Percentiles rank a stretch among this genome's conserved stretches.
These are phyloP conservation scores for Begonia loranthoides DNA, from an alignment of 306 rosid species.

Conservation along the genomic window DNA sequence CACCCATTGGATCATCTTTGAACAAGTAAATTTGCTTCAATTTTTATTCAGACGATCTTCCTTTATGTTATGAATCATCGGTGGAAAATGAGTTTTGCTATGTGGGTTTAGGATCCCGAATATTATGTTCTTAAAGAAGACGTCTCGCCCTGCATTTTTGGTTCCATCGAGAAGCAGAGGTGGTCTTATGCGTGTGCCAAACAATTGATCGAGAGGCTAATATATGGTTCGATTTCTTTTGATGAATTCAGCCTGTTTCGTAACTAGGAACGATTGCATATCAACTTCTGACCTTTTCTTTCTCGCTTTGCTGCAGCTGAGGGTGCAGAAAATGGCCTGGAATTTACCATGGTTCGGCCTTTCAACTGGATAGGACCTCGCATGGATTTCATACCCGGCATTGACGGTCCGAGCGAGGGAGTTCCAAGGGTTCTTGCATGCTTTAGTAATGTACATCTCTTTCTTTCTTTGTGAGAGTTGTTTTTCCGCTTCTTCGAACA, in stretches of 20 bases:
- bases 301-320: conserved; percentile 38
- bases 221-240: conserved; percentile 44
- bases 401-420: conserved; percentile 95
- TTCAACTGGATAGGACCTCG: conserved; percentile 96
- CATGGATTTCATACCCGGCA: conserved; percentile 97
- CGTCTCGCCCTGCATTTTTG: conserved; percentile 82
- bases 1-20: too few relatives aligned
- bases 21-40: too few relatives aligned
- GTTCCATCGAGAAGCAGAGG: conserved; percentile 84
- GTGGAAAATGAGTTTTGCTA: background rate
- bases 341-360: conserved; percentile 84
- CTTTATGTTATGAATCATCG: too few relatives aligned
- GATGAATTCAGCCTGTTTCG: too few relatives aligned
- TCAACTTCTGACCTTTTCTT: background rate
- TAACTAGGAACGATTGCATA: too few relatives aligned
- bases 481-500: background rate
- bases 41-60: too few relatives aligned
- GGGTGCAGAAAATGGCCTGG: conserved; percentile 88
- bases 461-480: conserved; percentile 1
- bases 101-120: conserved; percentile 46
- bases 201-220: conserved; percentile 86
- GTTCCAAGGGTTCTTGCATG: conserved; percentile 95
- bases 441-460: conserved; percentile 62
- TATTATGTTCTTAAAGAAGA: conserved; percentile 78
- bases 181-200: conserved; percentile 98